Evolutionary conservation across 805 yeast species (phyloP).

Genomic region (Clavispora asparagi): DNA sequence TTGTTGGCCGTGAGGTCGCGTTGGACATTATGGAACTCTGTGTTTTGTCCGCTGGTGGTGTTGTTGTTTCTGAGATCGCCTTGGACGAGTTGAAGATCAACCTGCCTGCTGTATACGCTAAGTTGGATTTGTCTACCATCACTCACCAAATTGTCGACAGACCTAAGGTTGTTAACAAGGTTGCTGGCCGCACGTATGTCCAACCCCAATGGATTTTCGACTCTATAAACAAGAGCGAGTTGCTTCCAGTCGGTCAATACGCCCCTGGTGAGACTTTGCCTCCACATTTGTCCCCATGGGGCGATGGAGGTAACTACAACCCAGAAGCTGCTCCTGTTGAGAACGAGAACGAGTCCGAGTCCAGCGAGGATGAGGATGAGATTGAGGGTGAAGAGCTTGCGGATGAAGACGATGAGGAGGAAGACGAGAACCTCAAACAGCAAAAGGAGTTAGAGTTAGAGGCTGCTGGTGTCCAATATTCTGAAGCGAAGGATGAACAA

Average conservation of each 20-base stretch:
- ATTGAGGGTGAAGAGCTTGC: slow-evolving; percentile 48
- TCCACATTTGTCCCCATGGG: slow-evolving; percentile 99
- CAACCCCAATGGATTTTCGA: slow-evolving; percentile 99
- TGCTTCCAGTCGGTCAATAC: slow-evolving; percentile 74
- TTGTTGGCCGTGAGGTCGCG: slow-evolving; percentile 92
- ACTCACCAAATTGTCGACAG: slow-evolving; percentile 96
- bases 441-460: slow-evolving; percentile 79
- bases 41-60: slow-evolving; percentile 82
- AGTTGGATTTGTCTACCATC: slow-evolving; percentile 58
- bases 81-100: slow-evolving; percentile 65
- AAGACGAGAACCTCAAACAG: slow-evolving; percentile 61
- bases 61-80: slow-evolving; percentile 78
- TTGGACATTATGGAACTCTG: slow-evolving; percentile 86
- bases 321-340: slow-evolving; percentile 59
- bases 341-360: slow-evolving; percentile 41
- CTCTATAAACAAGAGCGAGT: slow-evolving; percentile 69
- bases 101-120: slow-evolving; percentile 37
- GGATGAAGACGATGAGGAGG: slow-evolving; percentile 33
- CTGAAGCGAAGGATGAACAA: slow-evolving; percentile 41
- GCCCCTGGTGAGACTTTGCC: slow-evolving; percentile 95
- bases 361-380: slow-evolving; percentile 37
- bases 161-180: slow-evolving; percentile 70
- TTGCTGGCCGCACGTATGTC: slow-evolving; percentile 86
- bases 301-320: slow-evolving; percentile 86
- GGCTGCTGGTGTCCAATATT: slow-evolving; percentile 76